Conservation (phyloP, 495 filamentous ascomycete genomes). For the Aspergillus ostianus region DNA sequence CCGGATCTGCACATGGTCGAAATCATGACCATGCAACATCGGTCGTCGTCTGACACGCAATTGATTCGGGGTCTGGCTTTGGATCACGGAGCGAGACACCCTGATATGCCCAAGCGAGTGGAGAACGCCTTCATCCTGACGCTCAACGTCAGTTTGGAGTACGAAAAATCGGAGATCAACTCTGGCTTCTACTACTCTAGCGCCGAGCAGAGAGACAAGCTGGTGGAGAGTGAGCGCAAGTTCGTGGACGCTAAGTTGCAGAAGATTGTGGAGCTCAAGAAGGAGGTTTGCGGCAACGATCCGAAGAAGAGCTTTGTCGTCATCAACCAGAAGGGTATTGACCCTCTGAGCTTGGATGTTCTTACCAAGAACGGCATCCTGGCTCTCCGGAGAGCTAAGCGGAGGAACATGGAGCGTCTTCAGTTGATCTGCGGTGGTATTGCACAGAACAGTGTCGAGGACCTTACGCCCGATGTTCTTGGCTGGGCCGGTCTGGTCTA, state of each 20-base stretch:
- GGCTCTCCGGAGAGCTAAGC: slow-evolving; percentile 89
- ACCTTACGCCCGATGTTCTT: slow-evolving; percentile 81
- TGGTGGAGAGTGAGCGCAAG: slow-evolving; percentile 93
- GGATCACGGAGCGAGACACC: slow-evolving; percentile 94
- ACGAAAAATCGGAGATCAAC: slow-evolving; percentile 99
- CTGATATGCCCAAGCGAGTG: slow-evolving; percentile 95
- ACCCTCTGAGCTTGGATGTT: slow-evolving; percentile 91
- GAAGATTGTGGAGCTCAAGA: slow-evolving; percentile 98
- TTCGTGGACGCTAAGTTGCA: slow-evolving; percentile 96
- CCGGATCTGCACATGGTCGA: slow-evolving; percentile 99
- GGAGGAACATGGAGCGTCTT: slow-evolving; percentile 97
- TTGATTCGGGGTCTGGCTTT: slow-evolving; percentile 90
- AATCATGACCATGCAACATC: slow-evolving; percentile 99
- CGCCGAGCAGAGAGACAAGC: slow-evolving; percentile 92
- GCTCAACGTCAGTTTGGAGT: slow-evolving; percentile 95
- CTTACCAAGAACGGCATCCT: slow-evolving; percentile 97
- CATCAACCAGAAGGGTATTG: slow-evolving; percentile 99
- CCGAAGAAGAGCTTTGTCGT: slow-evolving; percentile 95
- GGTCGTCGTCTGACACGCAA: slow-evolving; percentile 91
- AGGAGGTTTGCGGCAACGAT: slow-evolving; percentile 93
- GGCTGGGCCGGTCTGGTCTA: slow-evolving; percentile 97
- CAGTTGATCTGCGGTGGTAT: slow-evolving; percentile 90
- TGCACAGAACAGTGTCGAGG: slow-evolving; percentile 94
- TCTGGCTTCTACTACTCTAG: slow-evolving; percentile 98
- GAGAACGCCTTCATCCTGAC: slow-evolving; percentile 95